Base-by-base conservation (phyloP, 345 rosid genomes). In the Aquilaria malaccensis region DNA sequence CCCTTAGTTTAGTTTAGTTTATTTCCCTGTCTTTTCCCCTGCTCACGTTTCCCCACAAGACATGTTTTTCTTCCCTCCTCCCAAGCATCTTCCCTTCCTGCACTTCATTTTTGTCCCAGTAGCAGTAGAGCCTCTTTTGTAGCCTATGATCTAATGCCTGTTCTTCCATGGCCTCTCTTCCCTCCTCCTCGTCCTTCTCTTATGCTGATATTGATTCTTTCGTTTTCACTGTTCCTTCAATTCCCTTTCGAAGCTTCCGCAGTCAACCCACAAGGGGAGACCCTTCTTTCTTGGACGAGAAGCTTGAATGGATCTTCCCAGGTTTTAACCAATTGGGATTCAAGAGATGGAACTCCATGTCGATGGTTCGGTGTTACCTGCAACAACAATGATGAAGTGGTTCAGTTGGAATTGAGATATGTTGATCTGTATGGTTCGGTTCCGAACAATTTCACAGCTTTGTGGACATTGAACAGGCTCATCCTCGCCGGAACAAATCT, bases 121-220 rank as follows among this genome's bases (percentile, higher is more conserved):
- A 83, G 81, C 77, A 50, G 76, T 68, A 83, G 81, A 74, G 61
- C 43, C 22, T 22, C 22, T 22, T 80, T 76, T 61, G 85, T 70
- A 74, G 66, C 78, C 30, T 72, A 75, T 22, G 73, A 50, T 73
- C 77, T 77, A 71, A 86, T 86, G 88, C 92, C 86, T 83, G 83
- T 63, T 68, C 67, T 71, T 81, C 79, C 77, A 78, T 81, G 92
- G 75, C 67, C 64, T 64, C 71, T 70, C 65, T 43, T 59, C 58
- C 30, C 66, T 66, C 57, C 49, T 22, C 22, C 22, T 22, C 22
- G 1, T 56, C 72, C 67, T 74, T 77, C 59, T 72, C 50, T 12
- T 53, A 22, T 1, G 22, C 22, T 22, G 22, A 22, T 22, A 22
- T 53, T 13, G 11, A 9, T 53, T 53, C 46, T 62, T 15, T 64